Evolutionary conservation across 2,329 filamentous ascomycete species (phyloP).

Genomic region (Cercospora sp.): DNA sequence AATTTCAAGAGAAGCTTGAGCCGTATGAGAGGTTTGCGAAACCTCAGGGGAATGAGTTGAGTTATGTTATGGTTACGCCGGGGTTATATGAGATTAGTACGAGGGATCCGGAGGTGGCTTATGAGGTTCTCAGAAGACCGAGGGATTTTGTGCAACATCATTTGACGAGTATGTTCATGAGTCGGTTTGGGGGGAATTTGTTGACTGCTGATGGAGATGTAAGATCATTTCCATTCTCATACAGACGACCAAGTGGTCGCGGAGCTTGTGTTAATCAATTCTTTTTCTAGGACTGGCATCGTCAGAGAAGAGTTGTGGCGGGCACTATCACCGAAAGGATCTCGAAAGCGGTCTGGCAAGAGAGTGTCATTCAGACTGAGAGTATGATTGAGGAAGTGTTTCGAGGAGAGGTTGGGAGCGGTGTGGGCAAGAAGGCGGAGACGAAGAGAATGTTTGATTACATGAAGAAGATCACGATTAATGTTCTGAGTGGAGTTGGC

Average conservation of each 20-base stretch:
- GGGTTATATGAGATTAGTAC: conserved; percentile 33
- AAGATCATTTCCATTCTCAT: too few species aligned
- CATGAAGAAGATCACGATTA: conserved; percentile 40
- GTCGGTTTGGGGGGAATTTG: conserved; percentile 33
- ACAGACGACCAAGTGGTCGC: too few species aligned
- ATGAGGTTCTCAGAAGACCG: conserved; percentile 29
- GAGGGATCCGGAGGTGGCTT: conserved; percentile 29
- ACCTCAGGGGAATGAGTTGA: conserved; percentile 24
- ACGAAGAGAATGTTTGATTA: conserved; percentile 35
- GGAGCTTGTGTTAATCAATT: too few species aligned
- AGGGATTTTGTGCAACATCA: conserved; percentile 31
- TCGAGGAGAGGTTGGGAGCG: not conserved
- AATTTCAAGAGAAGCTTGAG: conserved; percentile 29
- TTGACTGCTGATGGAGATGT: conserved; percentile 31
- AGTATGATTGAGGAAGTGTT: conserved; percentile 34
- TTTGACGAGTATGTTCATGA: conserved; percentile 28
- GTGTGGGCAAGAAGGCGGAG: conserved; percentile 8
- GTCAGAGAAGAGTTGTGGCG: conserved; percentile 38
- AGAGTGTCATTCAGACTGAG: conserved; percentile 34
- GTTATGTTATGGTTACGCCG: conserved; percentile 29
- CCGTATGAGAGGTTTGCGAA: conserved; percentile 24
- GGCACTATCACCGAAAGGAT: conserved; percentile 40
- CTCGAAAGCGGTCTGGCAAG: conserved; percentile 37
- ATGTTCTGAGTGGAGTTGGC: conserved; percentile 37
- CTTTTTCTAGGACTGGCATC: conserved; percentile 22